phyloP scores from a whole-genome alignment of 2,329 filamentous ascomycete genomes.

The Aspergillus transmontanensis region DNA sequence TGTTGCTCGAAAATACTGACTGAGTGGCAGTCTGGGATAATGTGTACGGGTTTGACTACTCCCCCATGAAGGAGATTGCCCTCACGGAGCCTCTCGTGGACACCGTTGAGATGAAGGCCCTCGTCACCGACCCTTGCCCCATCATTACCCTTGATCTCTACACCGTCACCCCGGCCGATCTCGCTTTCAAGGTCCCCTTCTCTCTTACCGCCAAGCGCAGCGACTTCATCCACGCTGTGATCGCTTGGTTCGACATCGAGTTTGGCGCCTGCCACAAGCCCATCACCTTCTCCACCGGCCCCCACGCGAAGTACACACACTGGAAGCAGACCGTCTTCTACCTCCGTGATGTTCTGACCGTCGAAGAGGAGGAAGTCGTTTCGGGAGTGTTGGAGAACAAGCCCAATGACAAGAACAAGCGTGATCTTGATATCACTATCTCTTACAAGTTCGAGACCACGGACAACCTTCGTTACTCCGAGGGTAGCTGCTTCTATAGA shows the following conservation, averaged over 20 bases:
- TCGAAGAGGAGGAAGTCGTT: conserved; percentile 82
- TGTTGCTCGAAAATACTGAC: conserved; percentile 25
- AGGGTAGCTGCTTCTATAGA: conserved; percentile 78
- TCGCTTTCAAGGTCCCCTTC: conserved; percentile 81
- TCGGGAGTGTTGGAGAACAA: conserved; percentile 74
- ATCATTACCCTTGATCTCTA: conserved; percentile 92
- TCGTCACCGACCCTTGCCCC: conserved; percentile 85
- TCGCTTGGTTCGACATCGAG: conserved; percentile 99
- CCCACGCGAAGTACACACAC: conserved; percentile 98
- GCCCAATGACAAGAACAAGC: conserved; percentile 91
- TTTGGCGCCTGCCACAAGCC: conserved; percentile 98
- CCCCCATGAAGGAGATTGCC: conserved; percentile 88
- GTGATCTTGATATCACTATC: conserved; percentile 90
- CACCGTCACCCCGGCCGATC: conserved; percentile 79
- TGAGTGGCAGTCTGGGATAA: conserved; percentile 86
- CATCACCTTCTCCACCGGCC: conserved; percentile 93
- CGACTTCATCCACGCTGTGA: conserved; percentile 94
- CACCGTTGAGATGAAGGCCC: conserved; percentile 94
- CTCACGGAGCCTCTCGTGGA: conserved; percentile 96
- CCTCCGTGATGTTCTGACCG: conserved; percentile 87
- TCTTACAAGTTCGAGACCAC: conserved; percentile 77
- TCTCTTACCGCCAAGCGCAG: conserved; percentile 75
- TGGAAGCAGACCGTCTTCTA: conserved; percentile 99
- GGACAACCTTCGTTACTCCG: conserved; percentile 68
- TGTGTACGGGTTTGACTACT: conserved; percentile 97